A percentile compares a stretch with the other conserved stretches of the same genome.
phyloP scores from a whole-genome alignment of 2,329 filamentous ascomycete species.

The Hirsutella thompsonii region DNA sequence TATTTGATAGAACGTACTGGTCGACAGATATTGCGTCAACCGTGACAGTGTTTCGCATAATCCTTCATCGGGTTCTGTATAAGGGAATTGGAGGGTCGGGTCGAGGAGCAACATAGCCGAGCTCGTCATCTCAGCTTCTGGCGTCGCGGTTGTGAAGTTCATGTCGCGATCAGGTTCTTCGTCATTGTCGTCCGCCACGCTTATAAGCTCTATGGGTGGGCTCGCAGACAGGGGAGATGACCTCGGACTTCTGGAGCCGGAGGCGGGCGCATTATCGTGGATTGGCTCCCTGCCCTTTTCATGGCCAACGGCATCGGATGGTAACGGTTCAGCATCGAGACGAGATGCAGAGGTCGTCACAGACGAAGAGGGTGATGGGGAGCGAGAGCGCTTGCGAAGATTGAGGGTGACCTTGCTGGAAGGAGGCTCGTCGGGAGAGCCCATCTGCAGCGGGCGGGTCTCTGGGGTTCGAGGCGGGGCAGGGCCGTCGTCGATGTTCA shows the following conservation, averaged over 20 bases:
- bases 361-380: slow-evolving; percentile 1
- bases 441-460: slow-evolving; percentile 14
- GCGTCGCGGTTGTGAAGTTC: slow-evolving; percentile 17
- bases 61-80: slow-evolving; percentile 18
- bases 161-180: slow-evolving; percentile 16
- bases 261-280: background rate
- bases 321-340: no score
- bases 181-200: slow-evolving; percentile 22
- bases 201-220: slow-evolving; percentile 30
- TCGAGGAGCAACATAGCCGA: slow-evolving; percentile 18
- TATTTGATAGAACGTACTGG: no score
- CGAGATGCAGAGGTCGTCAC: background rate
- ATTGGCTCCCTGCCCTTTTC: background rate
- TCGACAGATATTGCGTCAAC: slow-evolving; percentile 22
- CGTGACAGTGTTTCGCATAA: slow-evolving; percentile 19
- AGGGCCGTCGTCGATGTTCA: slow-evolving; percentile 18
- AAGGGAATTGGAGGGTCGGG: slow-evolving; percentile 34
- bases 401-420: slow-evolving; percentile 50
- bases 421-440: slow-evolving; percentile 23
- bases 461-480: slow-evolving; percentile 28
- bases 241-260: background rate
- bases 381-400: slow-evolving; percentile 27
- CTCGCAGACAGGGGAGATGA: slow-evolving; percentile 14
- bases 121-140: slow-evolving; percentile 9
- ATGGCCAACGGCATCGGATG: background rate